Evolutionary conservation across 106 monocot genomes (phyloP).

Genomic region (Hemerocallis citrina): DNA sequence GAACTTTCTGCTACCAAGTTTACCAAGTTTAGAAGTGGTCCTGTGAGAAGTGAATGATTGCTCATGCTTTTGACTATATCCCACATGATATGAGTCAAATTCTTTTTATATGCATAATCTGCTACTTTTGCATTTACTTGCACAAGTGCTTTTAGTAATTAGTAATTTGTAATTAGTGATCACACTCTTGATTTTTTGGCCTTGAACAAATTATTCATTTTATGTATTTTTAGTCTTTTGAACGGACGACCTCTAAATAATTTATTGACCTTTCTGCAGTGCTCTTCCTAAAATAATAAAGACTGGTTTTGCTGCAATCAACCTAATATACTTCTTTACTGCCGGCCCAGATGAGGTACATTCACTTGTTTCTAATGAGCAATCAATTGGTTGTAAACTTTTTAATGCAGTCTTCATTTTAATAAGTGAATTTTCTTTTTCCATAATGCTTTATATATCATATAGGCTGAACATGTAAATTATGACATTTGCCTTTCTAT

Average conservation of each 20-base stretch:
- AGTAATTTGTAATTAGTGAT: not conserved
- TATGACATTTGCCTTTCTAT: too few relatives aligned
- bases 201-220: not conserved
- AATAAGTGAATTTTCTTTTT: not conserved
- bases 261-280: constrained; percentile 31
- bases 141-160: not conserved
- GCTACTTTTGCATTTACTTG: not conserved
- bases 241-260: constrained; percentile 4
- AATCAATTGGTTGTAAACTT: too few relatives aligned
- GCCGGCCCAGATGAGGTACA: constrained; percentile 98
- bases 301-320: constrained; percentile 93
- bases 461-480: not conserved
- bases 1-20: not conserved
- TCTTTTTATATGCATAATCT: not conserved
- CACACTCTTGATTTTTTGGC: not conserved
- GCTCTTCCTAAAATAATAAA: constrained; percentile 89
- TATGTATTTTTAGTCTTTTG: not conserved
- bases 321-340: constrained; percentile 99
- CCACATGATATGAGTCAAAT: not conserved
- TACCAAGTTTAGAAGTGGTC: constrained; percentile 3
- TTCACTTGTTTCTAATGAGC: not conserved
- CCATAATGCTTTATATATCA: not conserved
- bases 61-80: not conserved
- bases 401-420: not conserved
- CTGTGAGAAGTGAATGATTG: not conserved